Base-by-base conservation (phyloP, 1,284 basidiomycete species). In the Irpex rosettiformis region DNA sequence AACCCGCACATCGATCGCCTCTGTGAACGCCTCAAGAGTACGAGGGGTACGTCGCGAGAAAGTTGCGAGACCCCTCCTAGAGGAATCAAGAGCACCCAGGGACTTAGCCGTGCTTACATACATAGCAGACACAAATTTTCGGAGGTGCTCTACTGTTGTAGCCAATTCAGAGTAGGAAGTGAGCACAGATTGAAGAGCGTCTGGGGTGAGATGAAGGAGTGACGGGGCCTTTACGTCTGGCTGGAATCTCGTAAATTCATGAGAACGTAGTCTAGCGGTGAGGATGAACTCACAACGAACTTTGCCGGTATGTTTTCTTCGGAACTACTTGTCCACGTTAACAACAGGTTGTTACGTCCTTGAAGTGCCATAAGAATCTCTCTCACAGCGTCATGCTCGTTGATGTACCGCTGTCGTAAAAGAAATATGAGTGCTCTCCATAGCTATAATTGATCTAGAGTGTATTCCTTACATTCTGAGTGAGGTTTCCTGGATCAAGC, bases 11-110 rank as follows among this genome's bases (percentile, higher is more conserved):
- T 86, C 84, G 48, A 93, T 73, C 0, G 89, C 89, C 59, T 91
- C 90, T 0, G 88, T 83, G 67, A 93, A 93, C 0, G 93, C 93
- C 67, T 94, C 89, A 11, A 88, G 73, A 0, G 91, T 93, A 43
- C 81, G 82, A 1, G 83, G 85, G 10, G 61, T 64, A 21, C 66
- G 59, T 37, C 66, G 62, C 18, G 62, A 56, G n/a, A 21, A 55
- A 61, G 45, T 51, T 57, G 1, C 33, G n/a, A 54, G 29, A 29
- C 33, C 42, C 24, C 56, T 43, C 48, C 24, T 45, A 6, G 53
- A 13, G 42, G 40, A 43, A 21, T 54, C 49, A 24, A 48, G 25
- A 10, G 57, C 29, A 27, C 61, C 58, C 56, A 62, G 63, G 42
- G 64, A 58, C 49, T 54, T 30, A 28, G n/a, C 18, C 48, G 29